phyloP scores from a whole-genome alignment of 1,284 basidiomycete species.

The Leccinum angustisporum region DNA sequence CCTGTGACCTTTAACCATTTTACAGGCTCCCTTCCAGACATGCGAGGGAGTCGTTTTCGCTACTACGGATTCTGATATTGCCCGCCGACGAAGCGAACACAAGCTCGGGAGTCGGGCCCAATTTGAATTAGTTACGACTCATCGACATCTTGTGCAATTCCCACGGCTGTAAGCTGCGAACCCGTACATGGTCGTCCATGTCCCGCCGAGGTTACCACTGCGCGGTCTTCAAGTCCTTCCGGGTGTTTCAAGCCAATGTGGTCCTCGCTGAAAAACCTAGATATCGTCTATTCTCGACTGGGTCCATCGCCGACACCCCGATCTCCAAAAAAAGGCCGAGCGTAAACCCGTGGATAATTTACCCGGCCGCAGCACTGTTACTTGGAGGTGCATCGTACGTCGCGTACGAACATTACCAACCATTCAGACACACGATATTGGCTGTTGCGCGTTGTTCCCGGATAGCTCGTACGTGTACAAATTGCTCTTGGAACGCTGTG shows the following conservation, averaged over 20 bases:
- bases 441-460: conserved; percentile 75
- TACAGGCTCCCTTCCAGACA: too few species aligned
- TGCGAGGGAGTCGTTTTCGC: too few species aligned
- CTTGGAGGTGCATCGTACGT: conserved; percentile 42
- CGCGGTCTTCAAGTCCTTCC: conserved; percentile 17
- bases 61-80: too few species aligned
- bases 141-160: not conserved
- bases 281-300: conserved; percentile 16
- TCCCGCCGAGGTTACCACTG: conserved; percentile 16
- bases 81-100: too few species aligned
- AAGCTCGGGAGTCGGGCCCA: too few species aligned
- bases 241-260: conserved; percentile 9
- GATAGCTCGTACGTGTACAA: conserved; percentile 50
- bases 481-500: conserved; percentile 3
- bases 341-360: conserved; percentile 26
- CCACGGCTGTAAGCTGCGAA: not conserved
- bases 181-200: conserved; percentile 18
- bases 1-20: too few species aligned
- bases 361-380: conserved; percentile 21
- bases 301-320: not conserved
- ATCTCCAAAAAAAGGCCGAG: conserved; percentile 7
- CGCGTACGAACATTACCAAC: conserved; percentile 60
- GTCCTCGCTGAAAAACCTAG: conserved; percentile 4
- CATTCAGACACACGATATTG: conserved; percentile 62
- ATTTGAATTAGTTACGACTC: too few species aligned